Base-by-base conservation (phyloP, 2,329 filamentous ascomycete genomes). In the Amylocarpus encephaloides region DNA sequence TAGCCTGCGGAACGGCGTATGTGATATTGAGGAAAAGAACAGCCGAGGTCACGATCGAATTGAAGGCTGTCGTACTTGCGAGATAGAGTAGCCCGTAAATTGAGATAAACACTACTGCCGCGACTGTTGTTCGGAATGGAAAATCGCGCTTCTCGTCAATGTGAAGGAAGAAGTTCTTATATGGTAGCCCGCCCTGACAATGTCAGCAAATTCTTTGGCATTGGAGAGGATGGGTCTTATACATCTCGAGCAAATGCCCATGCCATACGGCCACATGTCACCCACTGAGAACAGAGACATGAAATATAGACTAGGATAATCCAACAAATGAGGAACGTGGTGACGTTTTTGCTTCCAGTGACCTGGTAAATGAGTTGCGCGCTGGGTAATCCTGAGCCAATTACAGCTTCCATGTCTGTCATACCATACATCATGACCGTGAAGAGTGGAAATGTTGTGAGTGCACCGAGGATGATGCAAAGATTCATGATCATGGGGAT, bases 41-140 rank as follows among this genome's bases (percentile, higher is more conserved):
- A 1, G 85, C 85, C 1, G 88, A 83, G 30, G 85, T 85, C 0
- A 85, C 88, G 67, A 89, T 89, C 12, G 79, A 82, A 71, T 83
- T 85, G 71, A 90, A 90, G 0, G 86, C 86, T 0, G 85, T 85
- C 0, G 78, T 77, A 2, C 81, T 86, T 15, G 85, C 86, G 56
- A 90, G 87, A 70, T 86, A 89, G 66, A 90, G 88, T 55, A 87
- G 73, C 0, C 85, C 86, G 1, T 90, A 74, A 10, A 89, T 69
- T 59, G 80, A 85, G 65, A 45, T 35, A 18, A 53, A 49, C 6
- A 43, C n/a, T n/a, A 30, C 50, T 4, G 90, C 77, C 0, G 73
- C 64, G 0, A 84, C 81, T 15, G 48, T 47, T 26, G 48, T 33
- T 18, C 40, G 45, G 30, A 48, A 26, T 9, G 51, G 44, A 29